Base-by-base conservation (phyloP, 768 basidiomycete genomes). In the Xerocomellus amylosporus region DNA sequence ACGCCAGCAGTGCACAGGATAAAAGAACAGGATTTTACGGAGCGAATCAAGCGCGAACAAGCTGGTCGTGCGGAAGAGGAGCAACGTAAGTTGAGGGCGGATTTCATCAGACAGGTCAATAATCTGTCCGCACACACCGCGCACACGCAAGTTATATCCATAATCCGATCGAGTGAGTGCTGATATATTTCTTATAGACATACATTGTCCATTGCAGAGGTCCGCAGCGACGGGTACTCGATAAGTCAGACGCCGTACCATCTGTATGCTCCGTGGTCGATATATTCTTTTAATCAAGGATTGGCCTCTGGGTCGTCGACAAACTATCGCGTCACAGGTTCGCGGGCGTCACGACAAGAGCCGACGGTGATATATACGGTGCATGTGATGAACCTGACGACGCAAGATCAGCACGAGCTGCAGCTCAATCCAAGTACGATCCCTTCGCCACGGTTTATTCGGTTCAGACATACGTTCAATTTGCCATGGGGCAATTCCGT, bases 311-410 rank as follows among this genome's bases (percentile, higher is more conserved):
- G 10, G 20, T 44, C 15, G 2, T n/a, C 43, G 3, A 52, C 42
- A 1, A 38, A 49, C 6, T 63, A 44, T 49, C 49, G 4, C 4
- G 43, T 63, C 2, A 42, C 28, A 7, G 57, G 55, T 22, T 31
- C 14, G 15, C 39, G 64, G 22, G 24, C 48, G 14, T 55, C 60
- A 2, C 51, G 48, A 38, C 53, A 63, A 46, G 61, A 62, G 6
- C 58, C 68, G 15, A 44, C 46, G 52, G 45, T 24, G 0, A 38
- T 58, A 2, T 61, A 62, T 30, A 70, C 70, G 2, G 54, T 68
- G 0, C 62, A 68, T 46, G 1, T 60, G 8, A 68, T 70, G 66
- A 58, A 66, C 37, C 24, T 71, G 37, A 71, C 66, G 6, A 44
- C 56, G 5, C 53, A 71, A 50, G 70, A 70, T 56, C 55, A 58